These are phyloP conservation scores for Dalbergia cultrata DNA, from an alignment of 306 rosid species.

Conservation along the genomic window DNA sequence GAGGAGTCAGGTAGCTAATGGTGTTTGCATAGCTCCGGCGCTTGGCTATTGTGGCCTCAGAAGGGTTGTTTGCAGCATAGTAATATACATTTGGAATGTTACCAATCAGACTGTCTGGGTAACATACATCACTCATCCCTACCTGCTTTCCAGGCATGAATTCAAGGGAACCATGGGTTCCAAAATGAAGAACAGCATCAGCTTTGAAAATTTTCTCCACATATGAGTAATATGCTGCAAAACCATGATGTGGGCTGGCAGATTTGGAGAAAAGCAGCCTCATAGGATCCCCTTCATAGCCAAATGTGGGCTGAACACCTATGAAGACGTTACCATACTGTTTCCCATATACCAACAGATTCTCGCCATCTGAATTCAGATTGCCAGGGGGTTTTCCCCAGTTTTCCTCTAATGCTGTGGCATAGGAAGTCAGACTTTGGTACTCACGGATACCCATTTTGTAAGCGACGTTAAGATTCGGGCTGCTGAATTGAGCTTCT, in stretches of 20 bases:
- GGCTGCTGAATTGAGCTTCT: conserved; percentile 99
- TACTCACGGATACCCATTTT: conserved; percentile 93
- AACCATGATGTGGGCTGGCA: conserved; percentile 99
- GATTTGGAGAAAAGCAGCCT: conserved; percentile 97
- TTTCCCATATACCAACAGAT: conserved; percentile 90
- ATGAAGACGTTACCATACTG: conserved; percentile 93
- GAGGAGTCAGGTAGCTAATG: conserved; percentile 97
- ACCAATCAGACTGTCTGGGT: conserved; percentile 94
- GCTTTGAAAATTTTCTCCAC: conserved; percentile 95
- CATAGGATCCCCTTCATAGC: conserved; percentile 99
- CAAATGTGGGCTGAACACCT: conserved; percentile 97
- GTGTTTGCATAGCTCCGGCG: conserved; percentile 98
- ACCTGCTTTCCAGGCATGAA: conserved; percentile 99
- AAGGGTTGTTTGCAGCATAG: conserved; percentile 97
- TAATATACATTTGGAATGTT: conserved; percentile 93
- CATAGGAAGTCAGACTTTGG: conserved; percentile 83
- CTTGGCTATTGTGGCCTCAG: conserved; percentile 99
- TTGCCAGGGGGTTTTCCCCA: conserved; percentile 99
- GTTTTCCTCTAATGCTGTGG: conserved; percentile 86
- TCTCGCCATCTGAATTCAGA: conserved; percentile 97
- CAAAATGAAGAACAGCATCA: conserved; percentile 95
- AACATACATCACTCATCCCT: conserved; percentile 98
- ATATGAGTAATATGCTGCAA: conserved; percentile 94
- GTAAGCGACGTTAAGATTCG: conserved; percentile 89
- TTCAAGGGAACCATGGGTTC: conserved; percentile 97